Evolutionary conservation across 2,329 filamentous ascomycete genomes (phyloP), one percentile per base, ranked within the genome.

Genomic region (Pseudogymnoascus sp.): DNA sequence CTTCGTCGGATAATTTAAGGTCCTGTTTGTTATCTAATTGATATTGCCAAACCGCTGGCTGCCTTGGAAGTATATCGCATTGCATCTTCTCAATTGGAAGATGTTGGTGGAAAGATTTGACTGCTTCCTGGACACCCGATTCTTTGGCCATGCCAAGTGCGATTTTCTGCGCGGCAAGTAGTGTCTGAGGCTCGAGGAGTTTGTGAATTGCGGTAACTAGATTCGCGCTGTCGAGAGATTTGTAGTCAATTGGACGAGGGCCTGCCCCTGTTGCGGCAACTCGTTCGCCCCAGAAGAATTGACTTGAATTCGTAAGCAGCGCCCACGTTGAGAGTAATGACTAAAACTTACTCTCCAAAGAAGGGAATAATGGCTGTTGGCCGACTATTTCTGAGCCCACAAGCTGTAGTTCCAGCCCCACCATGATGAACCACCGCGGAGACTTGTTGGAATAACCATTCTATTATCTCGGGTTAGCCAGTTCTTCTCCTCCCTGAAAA

Each of bases 281-380:
- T 81, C 92, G 91, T 6, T 85, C 80, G 7, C 89, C 89, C 90
- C 90, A 92, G 71, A 92, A 93, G 0, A 87, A 86, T 75, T 92
- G 90, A 68, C 67, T 68, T 13, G 45, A 13, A 19, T 48, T 45
- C 3, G 36, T 61, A 37, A 64, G 63, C 60, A 60, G 36, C 28
- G 19, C 39, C 51, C 16, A 5, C 13, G 31, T 4, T 14, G 37
- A 6, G 21, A 37, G 62, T 16, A 19, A 57, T 61, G 28, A 14
- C 5, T 19, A 23, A 21, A 4, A 64, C 67, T 60, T 21, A 68
- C 68, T 85, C 82, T 60, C 82, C 81, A 67, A 84, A 84, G 68
- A 84, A 86, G 0, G 83, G 83, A 0, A 86, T 79, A 19, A 85
- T 77, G 0, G 79, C 71, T 0, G 83, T 85, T 0, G 83, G 83